These are phyloP conservation scores for Podaxis sp. DNA, from an alignment of 768 basidiomycete genomes.

Conservation along the genomic window DNA sequence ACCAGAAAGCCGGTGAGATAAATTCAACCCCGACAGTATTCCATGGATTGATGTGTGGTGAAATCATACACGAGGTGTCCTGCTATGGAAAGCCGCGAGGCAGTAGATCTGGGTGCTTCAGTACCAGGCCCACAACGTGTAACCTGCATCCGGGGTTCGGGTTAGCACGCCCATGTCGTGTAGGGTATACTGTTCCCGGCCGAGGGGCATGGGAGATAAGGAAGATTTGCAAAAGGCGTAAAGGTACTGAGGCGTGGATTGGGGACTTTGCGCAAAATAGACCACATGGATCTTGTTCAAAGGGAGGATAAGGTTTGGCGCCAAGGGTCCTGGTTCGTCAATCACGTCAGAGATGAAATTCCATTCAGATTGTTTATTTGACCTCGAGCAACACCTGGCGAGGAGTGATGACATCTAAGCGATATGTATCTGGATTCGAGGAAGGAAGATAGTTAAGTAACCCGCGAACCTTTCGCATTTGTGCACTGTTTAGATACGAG, in stretches of 20 bases:
- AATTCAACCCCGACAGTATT: slow-evolving; percentile 21
- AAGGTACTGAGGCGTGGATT: slow-evolving; percentile 16
- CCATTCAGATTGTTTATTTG: slow-evolving; percentile 42
- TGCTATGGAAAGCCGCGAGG: slow-evolving; percentile 57
- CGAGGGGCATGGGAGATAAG: slow-evolving; percentile 58
- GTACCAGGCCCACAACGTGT: slow-evolving; percentile 55
- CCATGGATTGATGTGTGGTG: slow-evolving; percentile 33
- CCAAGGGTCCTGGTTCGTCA: slow-evolving; percentile 23
- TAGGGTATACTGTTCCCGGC: slow-evolving; percentile 55
- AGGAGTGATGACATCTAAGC: slow-evolving; percentile 12
- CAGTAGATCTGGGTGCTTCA: slow-evolving; percentile 47
- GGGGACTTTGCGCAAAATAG: slow-evolving; percentile 10
- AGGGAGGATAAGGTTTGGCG: slow-evolving; percentile 19
- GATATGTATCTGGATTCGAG: slow-evolving; percentile 2
- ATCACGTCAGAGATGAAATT: slow-evolving; percentile 18
- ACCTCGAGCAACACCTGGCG: slow-evolving; percentile 35
- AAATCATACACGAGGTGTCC: slow-evolving; percentile 40
- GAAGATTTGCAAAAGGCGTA: slow-evolving; percentile 27
- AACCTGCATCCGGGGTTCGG: slow-evolving; percentile 64
- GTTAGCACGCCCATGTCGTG: slow-evolving; percentile 69
- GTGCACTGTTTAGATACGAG: not conserved
- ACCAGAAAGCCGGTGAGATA: slow-evolving; percentile 13
- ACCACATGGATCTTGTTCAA: slow-evolving; percentile 17
- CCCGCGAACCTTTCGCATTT: slow-evolving; percentile 15
- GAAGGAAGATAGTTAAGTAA: slow-evolving; percentile 11